A percentile compares a stretch with the other conserved stretches of the same genome.
phyloP scores from a whole-genome alignment of 2,329 filamentous ascomycete genomes.

The Davidsoniella virescens region DNA sequence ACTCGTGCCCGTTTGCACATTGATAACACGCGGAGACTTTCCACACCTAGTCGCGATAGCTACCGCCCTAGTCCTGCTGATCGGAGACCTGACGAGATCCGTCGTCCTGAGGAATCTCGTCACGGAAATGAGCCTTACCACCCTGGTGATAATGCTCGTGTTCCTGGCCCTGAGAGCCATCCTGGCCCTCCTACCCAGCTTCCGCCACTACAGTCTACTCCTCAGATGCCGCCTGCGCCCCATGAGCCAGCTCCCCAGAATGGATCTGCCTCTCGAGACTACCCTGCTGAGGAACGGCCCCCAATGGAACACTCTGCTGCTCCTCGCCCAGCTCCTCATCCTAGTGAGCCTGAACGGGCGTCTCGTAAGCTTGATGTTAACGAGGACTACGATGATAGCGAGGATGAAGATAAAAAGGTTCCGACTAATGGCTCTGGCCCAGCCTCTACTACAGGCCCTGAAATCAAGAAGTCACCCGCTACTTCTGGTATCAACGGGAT shows the following conservation, averaged over 20 bases:
- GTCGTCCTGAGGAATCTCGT: slow-evolving; percentile 41
- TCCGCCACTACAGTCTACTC: slow-evolving; percentile 46
- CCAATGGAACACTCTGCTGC: slow-evolving; percentile 26
- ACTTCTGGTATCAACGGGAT: slow-evolving; percentile 32
- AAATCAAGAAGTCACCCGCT: slow-evolving; percentile 32
- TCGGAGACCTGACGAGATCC: slow-evolving; percentile 46
- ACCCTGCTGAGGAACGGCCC: slow-evolving; percentile 40
- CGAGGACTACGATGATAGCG: slow-evolving; percentile 92
- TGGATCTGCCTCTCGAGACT: slow-evolving; percentile 34
- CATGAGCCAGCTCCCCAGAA: slow-evolving; percentile 26
- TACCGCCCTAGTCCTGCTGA: slow-evolving; percentile 69
- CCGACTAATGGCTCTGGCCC: slow-evolving; percentile 22
- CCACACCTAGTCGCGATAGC: slow-evolving; percentile 52
- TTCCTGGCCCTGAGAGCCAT: slow-evolving; percentile 35
- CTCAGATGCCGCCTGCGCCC: slow-evolving; percentile 36
- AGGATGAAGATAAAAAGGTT: slow-evolving; percentile 63
- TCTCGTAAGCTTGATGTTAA: slow-evolving; percentile 94
- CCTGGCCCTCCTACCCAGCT: slow-evolving; percentile 37
- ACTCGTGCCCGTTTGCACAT: slow-evolving; percentile 76
- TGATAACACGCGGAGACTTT: slow-evolving; percentile 60
- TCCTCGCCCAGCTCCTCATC: slow-evolving; percentile 20
- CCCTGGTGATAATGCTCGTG: slow-evolving; percentile 82
- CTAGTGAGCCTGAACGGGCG: slow-evolving; percentile 62
- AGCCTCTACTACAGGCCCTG: slow-evolving; percentile 32
- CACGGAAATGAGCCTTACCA: slow-evolving; percentile 69